These are phyloP conservation scores for Saprolegnia parasitica DNA, from an alignment of 352 stramenopile genomes.

Conservation along the genomic window DNA sequence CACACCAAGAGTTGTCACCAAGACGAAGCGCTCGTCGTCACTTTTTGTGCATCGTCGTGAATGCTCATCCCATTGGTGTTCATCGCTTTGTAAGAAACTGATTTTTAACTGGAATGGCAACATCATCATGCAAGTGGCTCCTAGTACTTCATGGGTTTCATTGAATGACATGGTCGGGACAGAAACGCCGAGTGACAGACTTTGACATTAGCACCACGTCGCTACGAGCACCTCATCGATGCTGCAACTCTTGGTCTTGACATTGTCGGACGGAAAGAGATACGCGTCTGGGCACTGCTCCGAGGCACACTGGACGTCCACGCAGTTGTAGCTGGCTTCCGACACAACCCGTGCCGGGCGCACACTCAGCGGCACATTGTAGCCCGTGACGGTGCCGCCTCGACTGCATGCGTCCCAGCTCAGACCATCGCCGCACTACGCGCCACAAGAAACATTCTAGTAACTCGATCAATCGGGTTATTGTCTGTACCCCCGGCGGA, in stretches of 20 bases:
- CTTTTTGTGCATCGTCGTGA: constrained; percentile 7
- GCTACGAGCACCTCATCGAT: constrained; percentile 1
- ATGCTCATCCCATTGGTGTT: too few species aligned
- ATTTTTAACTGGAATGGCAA: too few species aligned
- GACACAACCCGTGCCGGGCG: not conserved
- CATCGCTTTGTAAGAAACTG: too few species aligned
- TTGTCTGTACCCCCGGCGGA: constrained; percentile 20
- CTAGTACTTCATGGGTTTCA: too few species aligned
- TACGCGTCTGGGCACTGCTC: constrained; percentile 17
- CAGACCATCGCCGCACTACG: not conserved
- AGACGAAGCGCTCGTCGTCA: constrained; percentile 14
- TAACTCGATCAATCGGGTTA: too few species aligned
- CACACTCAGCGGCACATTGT: not conserved
- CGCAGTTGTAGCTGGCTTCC: not conserved
- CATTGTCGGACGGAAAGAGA: not conserved
- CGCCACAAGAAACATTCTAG: too few species aligned
- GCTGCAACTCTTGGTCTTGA: constrained; percentile 1
- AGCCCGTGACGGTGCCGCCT: constrained; percentile 10
- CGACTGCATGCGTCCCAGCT: constrained; percentile 3
- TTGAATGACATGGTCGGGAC: too few species aligned
- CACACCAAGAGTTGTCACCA: constrained; percentile 6
- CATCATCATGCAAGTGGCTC: too few species aligned
- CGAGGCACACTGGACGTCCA: not conserved
- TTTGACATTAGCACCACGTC: constrained; percentile 17
- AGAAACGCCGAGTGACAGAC: not conserved